Percentiles rank a stretch among this genome's conserved stretches.
Conservation (phyloP, 257 asterid species). For the Solanum rostratum region DNA sequence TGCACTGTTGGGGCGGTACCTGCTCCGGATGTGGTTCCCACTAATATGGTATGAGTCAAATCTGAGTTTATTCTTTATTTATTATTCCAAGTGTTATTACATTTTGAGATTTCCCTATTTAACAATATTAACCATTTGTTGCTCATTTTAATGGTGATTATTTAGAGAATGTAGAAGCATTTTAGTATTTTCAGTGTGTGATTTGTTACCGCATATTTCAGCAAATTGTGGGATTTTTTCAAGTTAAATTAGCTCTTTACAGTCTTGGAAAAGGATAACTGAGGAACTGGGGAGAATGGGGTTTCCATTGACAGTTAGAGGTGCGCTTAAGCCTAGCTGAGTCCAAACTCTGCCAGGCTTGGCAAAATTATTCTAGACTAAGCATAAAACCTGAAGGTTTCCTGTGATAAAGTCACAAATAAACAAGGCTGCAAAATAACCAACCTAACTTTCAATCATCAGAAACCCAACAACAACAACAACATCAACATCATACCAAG, state of each 20-base stretch:
- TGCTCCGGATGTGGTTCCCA: constrained; percentile 22
- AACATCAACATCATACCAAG: too few species aligned
- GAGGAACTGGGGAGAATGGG: not conserved
- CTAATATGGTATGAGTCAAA: constrained; percentile 13
- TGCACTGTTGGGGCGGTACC: constrained; percentile 38
- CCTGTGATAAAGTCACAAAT: not conserved
- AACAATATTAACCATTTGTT: not conserved
- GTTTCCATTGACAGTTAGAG: not conserved
- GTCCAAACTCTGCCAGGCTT: not conserved
- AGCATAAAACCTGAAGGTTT: not conserved
- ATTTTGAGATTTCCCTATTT: not conserved
- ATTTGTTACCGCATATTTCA: not conserved
- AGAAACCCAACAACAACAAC: too few species aligned
- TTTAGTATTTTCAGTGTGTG: not conserved
- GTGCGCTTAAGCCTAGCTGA: not conserved
- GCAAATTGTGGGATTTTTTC: not conserved
- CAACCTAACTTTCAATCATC: not conserved
- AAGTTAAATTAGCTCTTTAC: not conserved
- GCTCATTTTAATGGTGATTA: not conserved
- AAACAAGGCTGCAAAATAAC: not conserved
- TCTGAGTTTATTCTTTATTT: not conserved
- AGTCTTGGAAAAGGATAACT: not conserved
- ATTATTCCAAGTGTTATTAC: not conserved
- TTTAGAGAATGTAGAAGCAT: not conserved
- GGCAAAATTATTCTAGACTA: not conserved